Evolutionary conservation across 805 yeast genomes (phyloP).

Genomic region (Kodamaea fukazawae): DNA sequence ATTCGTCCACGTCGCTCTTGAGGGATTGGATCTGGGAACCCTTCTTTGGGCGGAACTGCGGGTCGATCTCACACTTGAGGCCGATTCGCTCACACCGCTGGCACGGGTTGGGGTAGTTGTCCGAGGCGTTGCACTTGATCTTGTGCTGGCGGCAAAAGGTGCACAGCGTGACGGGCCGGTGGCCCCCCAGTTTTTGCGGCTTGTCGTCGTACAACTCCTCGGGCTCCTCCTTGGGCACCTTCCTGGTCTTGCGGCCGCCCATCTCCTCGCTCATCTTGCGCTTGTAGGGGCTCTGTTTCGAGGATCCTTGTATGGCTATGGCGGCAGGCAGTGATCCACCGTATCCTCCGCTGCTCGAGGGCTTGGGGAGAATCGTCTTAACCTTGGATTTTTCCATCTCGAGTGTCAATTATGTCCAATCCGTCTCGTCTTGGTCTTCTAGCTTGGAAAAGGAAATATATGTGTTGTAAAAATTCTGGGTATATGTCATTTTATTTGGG

Average conservation of each 20-base stretch:
- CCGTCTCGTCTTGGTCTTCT: neutral
- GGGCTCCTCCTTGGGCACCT: slow-evolving; percentile 5
- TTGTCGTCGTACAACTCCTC: slow-evolving; percentile 1
- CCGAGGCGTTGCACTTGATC: slow-evolving; percentile 88
- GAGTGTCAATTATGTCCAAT: neutral
- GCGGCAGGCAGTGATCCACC: slow-evolving; percentile 4
- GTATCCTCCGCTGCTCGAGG: slow-evolving; percentile 18
- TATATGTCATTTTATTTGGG: too few species aligned
- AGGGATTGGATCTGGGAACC: slow-evolving; percentile 86
- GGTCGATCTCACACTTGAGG: slow-evolving; percentile 82
- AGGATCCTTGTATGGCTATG: slow-evolving; percentile 2
- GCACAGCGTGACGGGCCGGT: slow-evolving; percentile 88
- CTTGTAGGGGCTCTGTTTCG: slow-evolving; percentile 1
- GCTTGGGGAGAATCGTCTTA: slow-evolving; percentile 44
- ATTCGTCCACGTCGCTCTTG: slow-evolving; percentile 80
- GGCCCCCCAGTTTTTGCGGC: slow-evolving; percentile 39
- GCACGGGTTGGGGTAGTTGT: slow-evolving; percentile 78
- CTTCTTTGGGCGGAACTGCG: slow-evolving; percentile 85
- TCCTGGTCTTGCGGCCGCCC: slow-evolving; percentile 2
- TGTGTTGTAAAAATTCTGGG: neutral
- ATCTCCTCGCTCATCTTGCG: slow-evolving; percentile 5
- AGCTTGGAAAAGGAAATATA: too few species aligned
- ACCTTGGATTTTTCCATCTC: slow-evolving; percentile 39
- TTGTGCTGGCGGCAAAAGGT: slow-evolving; percentile 94
- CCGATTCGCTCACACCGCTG: slow-evolving; percentile 79